A percentile compares a stretch with the other conserved stretches of the same genome.
Evolutionary conservation across 495 filamentous ascomycete genomes (phyloP).

Genomic region (Daldinia concentrica): DNA sequence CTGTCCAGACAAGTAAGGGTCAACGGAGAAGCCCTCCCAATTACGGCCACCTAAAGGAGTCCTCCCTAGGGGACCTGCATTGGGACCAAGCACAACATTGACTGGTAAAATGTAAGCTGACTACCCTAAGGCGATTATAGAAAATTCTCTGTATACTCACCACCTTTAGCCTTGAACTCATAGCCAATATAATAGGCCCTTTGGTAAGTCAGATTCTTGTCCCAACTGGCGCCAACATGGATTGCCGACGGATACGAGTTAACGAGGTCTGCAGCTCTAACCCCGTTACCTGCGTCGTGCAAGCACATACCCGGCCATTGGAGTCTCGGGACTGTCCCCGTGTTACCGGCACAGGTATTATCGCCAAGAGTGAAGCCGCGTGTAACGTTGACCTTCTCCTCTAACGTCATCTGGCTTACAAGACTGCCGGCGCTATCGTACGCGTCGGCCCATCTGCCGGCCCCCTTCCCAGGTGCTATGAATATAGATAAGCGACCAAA

Average conservation of each 20-base stretch:
- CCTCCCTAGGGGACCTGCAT: constrained; percentile 66
- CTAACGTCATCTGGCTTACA: constrained; percentile 50
- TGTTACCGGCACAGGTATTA: constrained; percentile 62
- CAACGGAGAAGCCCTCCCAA: constrained; percentile 64
- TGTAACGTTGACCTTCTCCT: constrained; percentile 54
- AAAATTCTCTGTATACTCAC: constrained; percentile 15
- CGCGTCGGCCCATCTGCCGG: constrained; percentile 48
- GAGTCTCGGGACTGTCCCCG: constrained; percentile 61
- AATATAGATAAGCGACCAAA: constrained; percentile 31
- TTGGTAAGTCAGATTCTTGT: constrained; percentile 60
- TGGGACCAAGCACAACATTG: constrained; percentile 75
- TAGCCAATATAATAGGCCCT: constrained; percentile 63
- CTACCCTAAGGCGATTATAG: neutral
- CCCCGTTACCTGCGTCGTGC: constrained; percentile 69
- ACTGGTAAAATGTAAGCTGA: constrained; percentile 67
- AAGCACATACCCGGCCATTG: constrained; percentile 70
- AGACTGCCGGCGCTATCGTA: constrained; percentile 49
- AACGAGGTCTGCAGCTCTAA: constrained; percentile 68
- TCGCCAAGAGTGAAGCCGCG: constrained; percentile 48
- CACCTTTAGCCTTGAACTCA: constrained; percentile 69
- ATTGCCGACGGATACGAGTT: constrained; percentile 67
- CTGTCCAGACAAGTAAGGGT: constrained; percentile 60
- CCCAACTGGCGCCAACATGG: constrained; percentile 66
- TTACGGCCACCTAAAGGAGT: constrained; percentile 62
- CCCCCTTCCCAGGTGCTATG: constrained; percentile 61